Evolutionary conservation across 2,329 filamentous ascomycete genomes (phyloP).

Genomic region (Trichoderma koningiopsis): DNA sequence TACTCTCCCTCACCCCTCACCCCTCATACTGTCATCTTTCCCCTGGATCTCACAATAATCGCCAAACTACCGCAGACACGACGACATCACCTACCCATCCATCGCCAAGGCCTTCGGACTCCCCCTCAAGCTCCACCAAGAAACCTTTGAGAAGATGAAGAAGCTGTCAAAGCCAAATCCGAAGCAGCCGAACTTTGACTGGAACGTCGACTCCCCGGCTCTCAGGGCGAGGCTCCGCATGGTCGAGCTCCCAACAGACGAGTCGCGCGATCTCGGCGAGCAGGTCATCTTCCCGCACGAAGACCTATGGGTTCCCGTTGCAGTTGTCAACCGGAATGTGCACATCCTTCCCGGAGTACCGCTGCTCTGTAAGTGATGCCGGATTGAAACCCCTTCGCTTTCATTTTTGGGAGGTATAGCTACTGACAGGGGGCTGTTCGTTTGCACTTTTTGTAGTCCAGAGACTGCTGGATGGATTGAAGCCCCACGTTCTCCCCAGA

Average conservation of each 20-base stretch:
- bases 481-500: constrained; percentile 68
- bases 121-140: constrained; percentile 73
- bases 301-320: constrained; percentile 87
- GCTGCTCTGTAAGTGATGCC: constrained; percentile 62
- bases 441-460: constrained; percentile 57
- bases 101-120: constrained; percentile 88
- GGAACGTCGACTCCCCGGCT: constrained; percentile 78
- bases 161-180: constrained; percentile 72
- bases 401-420: background rate
- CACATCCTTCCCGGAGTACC: constrained; percentile 93
- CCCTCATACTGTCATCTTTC: background rate
- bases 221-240: constrained; percentile 85
- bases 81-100: constrained; percentile 95
- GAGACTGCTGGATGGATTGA: constrained; percentile 74
- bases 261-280: constrained; percentile 61
- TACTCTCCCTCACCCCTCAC: background rate
- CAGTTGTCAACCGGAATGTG: constrained; percentile 87
- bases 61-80: constrained; percentile 62
- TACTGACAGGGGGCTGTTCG: background rate
- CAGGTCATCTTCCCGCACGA: constrained; percentile 80
- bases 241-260: constrained; percentile 82
- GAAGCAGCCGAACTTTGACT: constrained; percentile 75
- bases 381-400: background rate
- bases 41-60: constrained; percentile 28
- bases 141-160: constrained; percentile 82